These are phyloP conservation scores for Filobasidium wieringae DNA, from an alignment of 768 basidiomycete species.

Conservation along the genomic window DNA sequence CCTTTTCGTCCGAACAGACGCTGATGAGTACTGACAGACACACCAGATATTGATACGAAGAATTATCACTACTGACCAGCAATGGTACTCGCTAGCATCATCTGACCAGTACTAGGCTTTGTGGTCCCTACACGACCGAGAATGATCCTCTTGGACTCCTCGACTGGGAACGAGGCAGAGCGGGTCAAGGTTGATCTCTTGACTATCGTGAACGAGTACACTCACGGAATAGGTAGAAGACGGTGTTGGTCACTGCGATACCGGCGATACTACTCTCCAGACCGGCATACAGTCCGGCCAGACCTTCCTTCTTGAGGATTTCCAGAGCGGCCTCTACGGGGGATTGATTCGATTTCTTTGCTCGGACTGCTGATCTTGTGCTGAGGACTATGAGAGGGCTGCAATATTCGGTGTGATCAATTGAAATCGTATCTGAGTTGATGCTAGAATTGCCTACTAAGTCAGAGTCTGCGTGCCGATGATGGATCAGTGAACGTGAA, in stretches of 20 bases:
- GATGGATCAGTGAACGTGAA: not conserved
- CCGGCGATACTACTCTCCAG: slow-evolving; percentile 45
- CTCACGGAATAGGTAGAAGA: slow-evolving; percentile 56
- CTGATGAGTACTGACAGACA: not conserved
- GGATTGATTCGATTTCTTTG: slow-evolving; percentile 52
- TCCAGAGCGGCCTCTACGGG: slow-evolving; percentile 44
- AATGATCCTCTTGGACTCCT: slow-evolving; percentile 38
- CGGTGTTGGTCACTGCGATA: slow-evolving; percentile 82
- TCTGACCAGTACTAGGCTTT: slow-evolving; percentile 66
- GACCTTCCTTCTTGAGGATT: slow-evolving; percentile 71
- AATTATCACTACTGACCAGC: slow-evolving; percentile 57
- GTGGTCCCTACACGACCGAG: slow-evolving; percentile 10
- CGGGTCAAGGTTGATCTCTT: not conserved
- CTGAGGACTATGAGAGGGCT: slow-evolving; percentile 87
- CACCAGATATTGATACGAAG: too few relatives aligned
- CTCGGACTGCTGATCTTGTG: slow-evolving; percentile 83
- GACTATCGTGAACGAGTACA: not conserved
- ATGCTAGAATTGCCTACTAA: too few relatives aligned
- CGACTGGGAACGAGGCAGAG: slow-evolving; percentile 22
- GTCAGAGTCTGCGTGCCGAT: slow-evolving; percentile 30
- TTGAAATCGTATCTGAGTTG: too few relatives aligned
- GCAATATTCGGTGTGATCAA: not conserved
- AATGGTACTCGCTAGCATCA: slow-evolving; percentile 73
- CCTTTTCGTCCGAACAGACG: slow-evolving; percentile 43
- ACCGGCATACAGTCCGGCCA: slow-evolving; percentile 75